Percentiles rank a stretch among this genome's conserved stretches.
These are phyloP conservation scores for Pigoraptor vietnamica DNA, from an alignment of 78 protist genomes.

Conservation along the genomic window DNA sequence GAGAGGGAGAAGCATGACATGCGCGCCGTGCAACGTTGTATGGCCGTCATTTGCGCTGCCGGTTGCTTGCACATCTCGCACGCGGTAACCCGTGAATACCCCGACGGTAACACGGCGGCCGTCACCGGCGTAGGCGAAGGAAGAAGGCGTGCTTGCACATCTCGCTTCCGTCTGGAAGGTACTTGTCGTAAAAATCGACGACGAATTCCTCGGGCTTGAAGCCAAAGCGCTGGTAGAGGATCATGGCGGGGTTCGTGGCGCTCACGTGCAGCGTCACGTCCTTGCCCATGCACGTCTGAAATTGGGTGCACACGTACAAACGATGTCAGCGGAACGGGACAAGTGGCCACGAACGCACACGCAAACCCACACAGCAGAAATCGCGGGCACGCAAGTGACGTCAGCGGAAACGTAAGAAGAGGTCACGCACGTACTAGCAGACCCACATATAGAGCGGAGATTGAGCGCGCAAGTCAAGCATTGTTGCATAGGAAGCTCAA, in stretches of 20 bases:
- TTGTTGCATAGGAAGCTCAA: too few relatives aligned
- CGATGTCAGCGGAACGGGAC: neutral
- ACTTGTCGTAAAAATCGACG: slow-evolving; percentile 42
- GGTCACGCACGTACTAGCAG: neutral
- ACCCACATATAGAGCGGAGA: too few relatives aligned
- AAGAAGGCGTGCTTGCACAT: slow-evolving; percentile 34
- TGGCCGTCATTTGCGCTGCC: too few relatives aligned
- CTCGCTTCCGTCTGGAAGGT: slow-evolving; percentile 24
- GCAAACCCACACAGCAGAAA: neutral
- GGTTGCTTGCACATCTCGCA: too few relatives aligned
- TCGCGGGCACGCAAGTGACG: neutral
- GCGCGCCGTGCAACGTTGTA: too few relatives aligned
- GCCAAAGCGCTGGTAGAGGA: slow-evolving; percentile 64
- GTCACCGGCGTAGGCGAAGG: slow-evolving; percentile 14
- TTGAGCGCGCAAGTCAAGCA: too few relatives aligned
- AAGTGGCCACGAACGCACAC: neutral
- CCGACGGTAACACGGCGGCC: too few relatives aligned
- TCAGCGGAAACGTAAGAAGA: neutral
- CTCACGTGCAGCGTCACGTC: slow-evolving; percentile 70
- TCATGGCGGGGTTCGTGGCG: slow-evolving; percentile 53
- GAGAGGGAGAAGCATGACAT: too few relatives aligned
- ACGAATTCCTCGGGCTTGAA: slow-evolving; percentile 62
- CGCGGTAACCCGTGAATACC: too few relatives aligned
- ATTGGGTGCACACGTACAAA: neutral
- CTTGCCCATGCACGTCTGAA: slow-evolving; percentile 10